Conservation (phyloP, 345 rosid genomes). For the Aquilaria sinensis region DNA sequence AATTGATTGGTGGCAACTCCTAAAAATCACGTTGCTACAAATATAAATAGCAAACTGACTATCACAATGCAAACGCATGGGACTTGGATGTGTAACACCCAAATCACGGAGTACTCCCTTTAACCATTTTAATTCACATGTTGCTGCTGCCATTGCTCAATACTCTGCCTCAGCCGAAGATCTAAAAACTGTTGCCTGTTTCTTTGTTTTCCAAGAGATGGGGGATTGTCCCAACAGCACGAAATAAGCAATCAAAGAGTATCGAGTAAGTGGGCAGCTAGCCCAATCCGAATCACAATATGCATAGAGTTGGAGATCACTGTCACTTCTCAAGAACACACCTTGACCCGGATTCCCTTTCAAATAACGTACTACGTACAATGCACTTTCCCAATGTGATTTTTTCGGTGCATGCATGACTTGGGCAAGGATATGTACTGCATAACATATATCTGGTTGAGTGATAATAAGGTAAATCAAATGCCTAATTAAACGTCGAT, state of each 20-base stretch:
- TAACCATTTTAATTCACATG: no score
- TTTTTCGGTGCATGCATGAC: neutral
- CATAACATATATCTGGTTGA: neutral
- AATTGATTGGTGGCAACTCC: no score
- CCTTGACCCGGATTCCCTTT: neutral
- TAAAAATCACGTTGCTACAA: no score
- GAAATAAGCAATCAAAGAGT: neutral
- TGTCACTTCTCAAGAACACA: neutral
- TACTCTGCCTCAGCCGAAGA: no score
- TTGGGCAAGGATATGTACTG: constrained; percentile 1
- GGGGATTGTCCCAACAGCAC: no score
- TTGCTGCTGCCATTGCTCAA: no score
- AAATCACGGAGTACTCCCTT: neutral
- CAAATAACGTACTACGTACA: neutral
- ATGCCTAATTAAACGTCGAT: constrained; percentile 5
- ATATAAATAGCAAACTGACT: neutral
- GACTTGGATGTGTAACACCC: neutral
- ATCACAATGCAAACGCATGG: neutral
- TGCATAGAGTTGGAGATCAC: neutral
- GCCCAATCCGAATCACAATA: neutral
- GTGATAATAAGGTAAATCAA: constrained; percentile 9
- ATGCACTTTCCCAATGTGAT: neutral
- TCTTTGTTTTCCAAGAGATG: no score
- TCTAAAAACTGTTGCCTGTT: no score
- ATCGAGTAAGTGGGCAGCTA: neutral